Base-by-base conservation (phyloP, 148 eudicot species). In the Rhododendron henanense region DNA sequence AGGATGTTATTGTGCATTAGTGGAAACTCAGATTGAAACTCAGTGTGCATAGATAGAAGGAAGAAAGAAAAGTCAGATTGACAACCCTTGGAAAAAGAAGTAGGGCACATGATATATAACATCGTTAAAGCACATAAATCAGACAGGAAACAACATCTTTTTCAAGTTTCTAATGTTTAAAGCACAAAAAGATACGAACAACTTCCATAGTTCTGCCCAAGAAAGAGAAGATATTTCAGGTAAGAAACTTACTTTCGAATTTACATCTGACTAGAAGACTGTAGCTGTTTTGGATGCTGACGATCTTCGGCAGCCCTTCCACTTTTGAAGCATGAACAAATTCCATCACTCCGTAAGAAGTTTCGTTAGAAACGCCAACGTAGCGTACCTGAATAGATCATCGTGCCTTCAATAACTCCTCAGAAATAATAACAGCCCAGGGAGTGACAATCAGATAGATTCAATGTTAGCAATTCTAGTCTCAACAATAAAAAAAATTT, bases 281-380 rank as follows among this genome's bases (percentile, higher is more conserved):
- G 90, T 96, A 96, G 89, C 87, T 92, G 83, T 96, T 96, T 87
- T 96, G 99, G 71, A 96, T 96, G 89, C 98, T 96, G 90, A 94
- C 93, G 83, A 96, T 94, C 90, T 96, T 96, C 83, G 99, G 97
- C 33, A 96, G 89, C 84, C 98, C 97, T 92, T 88, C 96, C 79
- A 79, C 91, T 93, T 95, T 95, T 84, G 98, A 97, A 80, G 98
- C 96, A 84, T 94, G 97, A 86, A 96, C 94, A 84, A 96, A 96
- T 89, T 95, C 98, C 99, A 96, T 96, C 81, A 96, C 99, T 87
- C 99, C 99, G 86, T 94, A 94, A 71, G 98, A 96, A 88, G 98
- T 94, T 93, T 96, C 99, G 90, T 96, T 96, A 21, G 99, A 96
- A 85, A 96, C 96, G 55, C 99, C 99, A 85, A 95, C 93, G 88